Conservation (phyloP, 106 monocot species). For the Dendrobium officinale region DNA sequence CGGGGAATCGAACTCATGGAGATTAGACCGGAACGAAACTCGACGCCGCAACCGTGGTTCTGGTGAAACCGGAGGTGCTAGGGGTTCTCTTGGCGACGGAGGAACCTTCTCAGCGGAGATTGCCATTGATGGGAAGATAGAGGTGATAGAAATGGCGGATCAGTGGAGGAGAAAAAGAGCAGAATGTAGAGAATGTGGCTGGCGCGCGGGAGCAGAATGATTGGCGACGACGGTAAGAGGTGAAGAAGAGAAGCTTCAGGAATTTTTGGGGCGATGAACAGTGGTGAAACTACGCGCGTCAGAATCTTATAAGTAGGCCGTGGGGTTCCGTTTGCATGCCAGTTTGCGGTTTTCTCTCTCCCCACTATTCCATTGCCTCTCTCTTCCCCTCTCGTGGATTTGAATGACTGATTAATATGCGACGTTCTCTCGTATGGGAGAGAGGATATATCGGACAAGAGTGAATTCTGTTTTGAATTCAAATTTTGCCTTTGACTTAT, state of each 20-base stretch:
- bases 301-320: not conserved
- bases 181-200: not conserved
- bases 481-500: no score
- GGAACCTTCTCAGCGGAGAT: constrained; percentile 22
- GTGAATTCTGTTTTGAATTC: no score
- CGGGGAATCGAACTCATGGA: constrained; percentile 30
- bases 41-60: not conserved
- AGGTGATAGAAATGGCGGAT: not conserved
- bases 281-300: not conserved
- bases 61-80: not conserved
- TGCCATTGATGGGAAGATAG: constrained; percentile 24
- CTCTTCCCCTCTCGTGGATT: not conserved
- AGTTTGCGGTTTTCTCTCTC: not conserved
- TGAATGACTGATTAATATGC: not conserved
- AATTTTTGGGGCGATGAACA: not conserved
- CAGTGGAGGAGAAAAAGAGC: not conserved
- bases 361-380: not conserved
- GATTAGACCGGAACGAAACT: not conserved
- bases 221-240: not conserved
- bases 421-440: no score
- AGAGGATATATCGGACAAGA: no score
- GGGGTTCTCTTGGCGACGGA: constrained; percentile 6
- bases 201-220: not conserved
- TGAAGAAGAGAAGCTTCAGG: not conserved
- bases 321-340: not conserved